Conservation (phyloP, 352 stramenopile species). For the Globisporangium paroecandrum region DNA sequence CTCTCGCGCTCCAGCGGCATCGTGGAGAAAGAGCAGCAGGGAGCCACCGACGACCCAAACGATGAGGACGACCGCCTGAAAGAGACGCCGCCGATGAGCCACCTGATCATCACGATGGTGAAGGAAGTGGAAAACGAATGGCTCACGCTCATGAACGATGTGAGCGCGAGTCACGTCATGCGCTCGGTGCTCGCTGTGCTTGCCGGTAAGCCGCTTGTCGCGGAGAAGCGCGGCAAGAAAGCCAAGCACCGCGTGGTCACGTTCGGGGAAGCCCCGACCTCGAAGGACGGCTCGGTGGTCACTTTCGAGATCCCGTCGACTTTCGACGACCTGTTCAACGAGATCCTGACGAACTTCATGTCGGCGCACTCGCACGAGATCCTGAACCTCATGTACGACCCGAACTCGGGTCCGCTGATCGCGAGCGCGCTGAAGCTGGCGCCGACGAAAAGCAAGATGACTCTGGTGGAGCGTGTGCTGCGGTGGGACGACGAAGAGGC, state of each 20-base stretch:
- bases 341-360: constrained; percentile 52
- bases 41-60: constrained; percentile 27
- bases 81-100: constrained; percentile 58
- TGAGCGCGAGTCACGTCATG: constrained; percentile 81
- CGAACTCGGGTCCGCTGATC: constrained; percentile 71
- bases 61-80: constrained; percentile 59
- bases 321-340: constrained; percentile 59
- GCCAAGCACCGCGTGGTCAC: constrained; percentile 68
- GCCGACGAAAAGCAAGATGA: constrained; percentile 40
- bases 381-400: constrained; percentile 64
- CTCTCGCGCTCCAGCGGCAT: constrained; percentile 56
- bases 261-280: constrained; percentile 38
- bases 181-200: constrained; percentile 68
- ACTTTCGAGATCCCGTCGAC: constrained; percentile 46
- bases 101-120: constrained; percentile 71
- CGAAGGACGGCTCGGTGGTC: constrained; percentile 34
- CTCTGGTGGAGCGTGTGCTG: constrained; percentile 60
- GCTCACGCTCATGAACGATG: constrained; percentile 84
- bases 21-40: constrained; percentile 40
- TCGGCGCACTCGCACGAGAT: constrained; percentile 39
- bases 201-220: constrained; percentile 56
- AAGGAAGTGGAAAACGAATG: constrained; percentile 76
- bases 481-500: constrained; percentile 64
- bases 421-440: constrained; percentile 59
- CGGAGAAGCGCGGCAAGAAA: constrained; percentile 82